Evolutionary conservation across 106 monocot genomes (phyloP).

Genomic region (Platanthera guangdongensis): DNA sequence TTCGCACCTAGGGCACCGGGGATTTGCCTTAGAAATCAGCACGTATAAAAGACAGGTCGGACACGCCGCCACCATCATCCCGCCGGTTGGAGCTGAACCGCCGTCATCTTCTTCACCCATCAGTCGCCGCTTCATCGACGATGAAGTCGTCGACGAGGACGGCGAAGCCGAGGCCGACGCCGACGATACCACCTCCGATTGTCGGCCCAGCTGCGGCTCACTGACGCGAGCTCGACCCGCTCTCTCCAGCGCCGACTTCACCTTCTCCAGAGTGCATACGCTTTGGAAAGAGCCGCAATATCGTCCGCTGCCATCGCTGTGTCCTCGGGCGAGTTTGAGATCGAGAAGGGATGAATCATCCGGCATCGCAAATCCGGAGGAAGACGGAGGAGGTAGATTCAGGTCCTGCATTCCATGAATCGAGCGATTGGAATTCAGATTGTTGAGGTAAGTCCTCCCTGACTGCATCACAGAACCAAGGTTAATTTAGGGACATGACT

Average conservation of each 20-base stretch:
- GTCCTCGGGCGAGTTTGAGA: constrained; percentile 12
- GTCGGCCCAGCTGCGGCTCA: too few species aligned
- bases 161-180: neutral
- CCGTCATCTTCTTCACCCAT: constrained; percentile 20
- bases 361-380: neutral
- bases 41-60: constrained; percentile 75
- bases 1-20: constrained; percentile 52
- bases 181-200: neutral
- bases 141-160: constrained; percentile 5
- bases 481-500: neutral
- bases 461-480: constrained; percentile 5
- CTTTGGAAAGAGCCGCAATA: constrained; percentile 30
- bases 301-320: neutral
- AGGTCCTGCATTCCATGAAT: constrained; percentile 29
- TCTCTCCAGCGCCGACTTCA: constrained; percentile 5
- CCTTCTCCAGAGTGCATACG: constrained; percentile 27
- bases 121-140: constrained; percentile 17
- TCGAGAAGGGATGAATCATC: constrained; percentile 17
- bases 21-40: constrained; percentile 47
- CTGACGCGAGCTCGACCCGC: neutral
- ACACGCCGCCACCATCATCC: constrained; percentile 70
- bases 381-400: constrained; percentile 26
- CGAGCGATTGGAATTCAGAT: constrained; percentile 4
- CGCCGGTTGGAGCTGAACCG: constrained; percentile 7
- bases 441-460: constrained; percentile 27